Percentiles rank a stretch among this genome's conserved stretches.
Evolutionary conservation across 2,329 filamentous ascomycete species (phyloP).

Genomic region (Sclerotinia spermophila): DNA sequence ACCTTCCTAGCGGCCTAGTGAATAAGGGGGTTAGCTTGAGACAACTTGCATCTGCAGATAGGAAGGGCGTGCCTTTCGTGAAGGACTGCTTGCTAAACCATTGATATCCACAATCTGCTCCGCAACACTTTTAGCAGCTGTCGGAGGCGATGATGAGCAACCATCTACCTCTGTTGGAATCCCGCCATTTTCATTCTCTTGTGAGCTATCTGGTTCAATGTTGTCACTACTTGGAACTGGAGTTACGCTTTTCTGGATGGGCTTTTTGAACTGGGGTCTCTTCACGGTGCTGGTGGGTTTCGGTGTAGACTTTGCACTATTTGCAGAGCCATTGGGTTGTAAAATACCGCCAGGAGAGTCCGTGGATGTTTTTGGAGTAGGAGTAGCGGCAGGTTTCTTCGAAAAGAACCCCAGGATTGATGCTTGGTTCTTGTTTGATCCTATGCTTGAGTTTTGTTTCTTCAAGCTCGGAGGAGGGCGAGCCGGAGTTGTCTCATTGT

Average conservation of each 20-base stretch:
- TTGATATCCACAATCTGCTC: constrained; percentile 44
- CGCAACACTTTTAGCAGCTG: constrained; percentile 42
- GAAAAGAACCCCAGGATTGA: constrained; percentile 80
- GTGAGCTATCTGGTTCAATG: constrained; percentile 62
- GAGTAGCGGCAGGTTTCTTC: constrained; percentile 48
- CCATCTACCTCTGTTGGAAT: constrained; percentile 48
- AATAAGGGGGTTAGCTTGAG: not conserved
- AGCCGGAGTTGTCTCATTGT: constrained; percentile 29
- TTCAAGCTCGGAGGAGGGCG: constrained; percentile 32
- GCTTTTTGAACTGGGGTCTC: constrained; percentile 40
- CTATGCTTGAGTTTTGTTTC: constrained; percentile 35
- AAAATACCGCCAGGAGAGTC: constrained; percentile 29
- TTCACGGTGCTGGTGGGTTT: constrained; percentile 40
- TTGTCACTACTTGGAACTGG: constrained; percentile 80
- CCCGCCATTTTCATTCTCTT: constrained; percentile 55
- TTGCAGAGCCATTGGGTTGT: constrained; percentile 37
- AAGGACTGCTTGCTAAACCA: constrained; percentile 63
- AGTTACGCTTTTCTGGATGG: constrained; percentile 49
- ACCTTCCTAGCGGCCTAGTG: constrained; percentile 52
- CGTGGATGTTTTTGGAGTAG: constrained; percentile 18
- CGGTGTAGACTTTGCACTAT: constrained; percentile 37
- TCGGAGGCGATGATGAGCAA: constrained; percentile 44
- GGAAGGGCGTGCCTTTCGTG: constrained; percentile 62
- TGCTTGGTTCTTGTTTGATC: constrained; percentile 55
- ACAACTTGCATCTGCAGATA: not conserved